Evolutionary conservation across 768 basidiomycete species (phyloP).

Genomic region (Mycena crocata): DNA sequence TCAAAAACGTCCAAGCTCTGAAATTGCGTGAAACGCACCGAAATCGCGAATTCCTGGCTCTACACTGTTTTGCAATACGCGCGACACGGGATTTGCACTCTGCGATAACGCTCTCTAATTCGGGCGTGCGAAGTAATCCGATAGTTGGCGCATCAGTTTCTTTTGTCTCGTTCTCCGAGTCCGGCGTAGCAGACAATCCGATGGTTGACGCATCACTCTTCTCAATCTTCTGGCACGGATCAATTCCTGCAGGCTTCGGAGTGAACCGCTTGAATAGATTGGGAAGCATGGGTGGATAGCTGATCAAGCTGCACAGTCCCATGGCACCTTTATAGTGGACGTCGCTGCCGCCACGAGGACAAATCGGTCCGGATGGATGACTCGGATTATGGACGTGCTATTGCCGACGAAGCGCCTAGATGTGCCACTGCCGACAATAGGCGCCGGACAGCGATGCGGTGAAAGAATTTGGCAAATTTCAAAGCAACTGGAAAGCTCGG

Average conservation of each 20-base stretch:
- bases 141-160: background rate
- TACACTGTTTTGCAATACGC: slow-evolving; percentile 24
- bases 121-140: slow-evolving; percentile 14
- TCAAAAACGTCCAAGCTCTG: background rate
- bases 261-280: slow-evolving; percentile 14
- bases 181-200: no score
- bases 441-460: no score
- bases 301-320: background rate
- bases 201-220: no score
- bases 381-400: no score
- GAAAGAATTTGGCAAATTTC: no score
- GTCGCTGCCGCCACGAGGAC: no score
- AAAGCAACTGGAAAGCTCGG: no score
- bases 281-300: slow-evolving; percentile 1
- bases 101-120: slow-evolving; percentile 14
- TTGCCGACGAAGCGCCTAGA: no score
- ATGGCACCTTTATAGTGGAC: slow-evolving; percentile 6
- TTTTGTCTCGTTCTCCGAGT: background rate
- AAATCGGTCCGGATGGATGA: no score
- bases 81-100: slow-evolving; percentile 20
- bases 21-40: slow-evolving; percentile 1
- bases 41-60: slow-evolving; percentile 9
- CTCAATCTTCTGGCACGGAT: background rate
- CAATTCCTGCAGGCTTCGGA: background rate
- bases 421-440: no score